These are phyloP conservation scores for Zopfia rhizophila DNA, from an alignment of 2,329 filamentous ascomycete genomes.

Conservation along the genomic window DNA sequence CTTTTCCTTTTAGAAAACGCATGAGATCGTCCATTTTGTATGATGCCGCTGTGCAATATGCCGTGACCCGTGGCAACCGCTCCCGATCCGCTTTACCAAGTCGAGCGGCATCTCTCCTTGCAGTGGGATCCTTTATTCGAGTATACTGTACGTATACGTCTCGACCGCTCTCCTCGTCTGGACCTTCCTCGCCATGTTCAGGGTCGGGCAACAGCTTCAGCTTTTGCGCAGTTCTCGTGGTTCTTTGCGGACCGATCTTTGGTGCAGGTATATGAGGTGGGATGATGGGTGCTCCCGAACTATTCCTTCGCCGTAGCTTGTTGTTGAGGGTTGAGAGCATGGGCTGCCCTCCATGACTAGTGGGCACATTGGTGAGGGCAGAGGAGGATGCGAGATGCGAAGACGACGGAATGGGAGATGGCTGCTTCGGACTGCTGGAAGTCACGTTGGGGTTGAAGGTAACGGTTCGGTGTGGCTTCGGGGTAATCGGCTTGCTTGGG, in stretches of 20 bases:
- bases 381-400: conserved; percentile 41
- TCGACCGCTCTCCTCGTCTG: conserved; percentile 88
- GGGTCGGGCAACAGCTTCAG: conserved; percentile 96
- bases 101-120: conserved; percentile 88
- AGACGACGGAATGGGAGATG: conserved; percentile 42
- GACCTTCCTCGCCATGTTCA: conserved; percentile 77
- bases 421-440: conserved; percentile 54
- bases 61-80: conserved; percentile 87
- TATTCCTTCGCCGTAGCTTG: conserved; percentile 87
- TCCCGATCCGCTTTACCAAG: conserved; percentile 93
- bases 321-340: conserved; percentile 81
- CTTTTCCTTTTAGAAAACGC: conserved; percentile 87
- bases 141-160: conserved; percentile 99
- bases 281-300: conserved; percentile 72
- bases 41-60: conserved; percentile 92
- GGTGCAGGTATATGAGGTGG: conserved; percentile 55
- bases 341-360: conserved; percentile 52
- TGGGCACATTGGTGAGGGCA: conserved; percentile 34
- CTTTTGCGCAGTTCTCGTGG: conserved; percentile 95
- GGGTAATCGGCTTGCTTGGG: conserved; percentile 29
- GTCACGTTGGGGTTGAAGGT: conserved; percentile 76
- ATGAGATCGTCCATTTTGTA: conserved; percentile 92
- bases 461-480: conserved; percentile 69
- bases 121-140: conserved; percentile 95
- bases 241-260: conserved; percentile 94